Evolutionary conservation across 805 yeast species (phyloP).

Genomic region (Lipomyces starkeyi): DNA sequence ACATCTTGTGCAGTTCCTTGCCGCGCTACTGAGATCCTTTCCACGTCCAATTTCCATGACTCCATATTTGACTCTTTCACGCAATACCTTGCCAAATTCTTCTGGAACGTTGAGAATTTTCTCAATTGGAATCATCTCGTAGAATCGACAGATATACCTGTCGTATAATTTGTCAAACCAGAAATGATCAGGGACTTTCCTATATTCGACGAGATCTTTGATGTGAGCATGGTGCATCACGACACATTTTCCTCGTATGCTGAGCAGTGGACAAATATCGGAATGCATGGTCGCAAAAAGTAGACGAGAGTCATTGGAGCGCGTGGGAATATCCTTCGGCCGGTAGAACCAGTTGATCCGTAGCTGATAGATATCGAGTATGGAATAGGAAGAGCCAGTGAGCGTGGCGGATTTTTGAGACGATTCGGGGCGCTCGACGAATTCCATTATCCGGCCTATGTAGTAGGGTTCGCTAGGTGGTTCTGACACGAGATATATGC

Average conservation of each 20-base stretch:
- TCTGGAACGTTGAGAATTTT: slow-evolving; percentile 62
- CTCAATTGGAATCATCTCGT: slow-evolving; percentile 73
- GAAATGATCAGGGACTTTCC: slow-evolving; percentile 68
- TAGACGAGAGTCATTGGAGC: slow-evolving; percentile 71
- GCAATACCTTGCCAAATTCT: slow-evolving; percentile 64
- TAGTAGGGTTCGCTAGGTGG: slow-evolving; percentile 96
- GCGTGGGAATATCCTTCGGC: slow-evolving; percentile 79
- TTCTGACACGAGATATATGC: slow-evolving; percentile 82
- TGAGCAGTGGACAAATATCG: slow-evolving; percentile 76
- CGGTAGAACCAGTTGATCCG: slow-evolving; percentile 91
- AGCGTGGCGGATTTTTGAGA: slow-evolving; percentile 15
- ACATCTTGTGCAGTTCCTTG: slow-evolving; percentile 75
- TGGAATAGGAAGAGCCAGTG: slow-evolving; percentile 42
- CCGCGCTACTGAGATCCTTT: slow-evolving; percentile 65
- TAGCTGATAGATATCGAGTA: slow-evolving; percentile 61
- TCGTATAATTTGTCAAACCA: slow-evolving; percentile 88
- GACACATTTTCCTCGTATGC: slow-evolving; percentile 74
- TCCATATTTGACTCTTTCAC: slow-evolving; percentile 71
- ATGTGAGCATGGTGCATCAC: slow-evolving; percentile 75
- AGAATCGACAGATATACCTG: slow-evolving; percentile 80
- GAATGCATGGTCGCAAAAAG: slow-evolving; percentile 85
- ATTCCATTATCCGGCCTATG: slow-evolving; percentile 82
- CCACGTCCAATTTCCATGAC: slow-evolving; percentile 75
- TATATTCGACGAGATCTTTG: slow-evolving; percentile 60
- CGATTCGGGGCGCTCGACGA: slow-evolving; percentile 49